Evolutionary conservation across 2,329 filamentous ascomycete genomes (phyloP).

Genomic region (Paecilomyces sp.): DNA sequence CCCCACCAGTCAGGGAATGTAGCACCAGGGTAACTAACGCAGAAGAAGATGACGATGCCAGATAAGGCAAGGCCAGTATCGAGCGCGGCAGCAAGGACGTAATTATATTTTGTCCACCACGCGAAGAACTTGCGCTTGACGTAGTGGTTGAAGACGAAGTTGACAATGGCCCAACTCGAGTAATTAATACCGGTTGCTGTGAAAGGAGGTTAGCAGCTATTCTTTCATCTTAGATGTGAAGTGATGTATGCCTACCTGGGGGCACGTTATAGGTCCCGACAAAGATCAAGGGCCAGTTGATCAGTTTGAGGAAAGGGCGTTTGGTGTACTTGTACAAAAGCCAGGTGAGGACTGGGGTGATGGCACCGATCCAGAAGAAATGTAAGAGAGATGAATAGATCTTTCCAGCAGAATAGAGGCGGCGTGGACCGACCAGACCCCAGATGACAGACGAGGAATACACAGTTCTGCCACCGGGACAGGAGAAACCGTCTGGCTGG

Average conservation of each 20-base stretch:
- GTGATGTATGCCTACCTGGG: constrained; percentile 9
- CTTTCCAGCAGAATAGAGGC: constrained; percentile 41
- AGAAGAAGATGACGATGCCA: constrained; percentile 30
- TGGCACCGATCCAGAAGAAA: constrained; percentile 46
- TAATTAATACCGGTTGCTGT: constrained; percentile 27
- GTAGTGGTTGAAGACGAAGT: constrained; percentile 71
- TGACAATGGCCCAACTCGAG: constrained; percentile 28
- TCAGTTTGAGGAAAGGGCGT: constrained; percentile 27
- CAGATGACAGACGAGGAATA: constrained; percentile 45
- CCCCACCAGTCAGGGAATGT: constrained; percentile 26
- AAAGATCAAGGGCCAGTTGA: constrained; percentile 26
- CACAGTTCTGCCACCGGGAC: constrained; percentile 43
- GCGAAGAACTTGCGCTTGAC: constrained; percentile 57
- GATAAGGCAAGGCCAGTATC: constrained; percentile 27
- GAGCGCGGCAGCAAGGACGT: constrained; percentile 34
- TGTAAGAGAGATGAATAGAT: constrained; percentile 44
- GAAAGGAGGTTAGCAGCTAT: not conserved
- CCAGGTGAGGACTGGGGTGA: constrained; percentile 35
- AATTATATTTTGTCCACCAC: constrained; percentile 40
- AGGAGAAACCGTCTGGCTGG: constrained; percentile 42
- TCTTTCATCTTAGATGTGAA: not conserved
- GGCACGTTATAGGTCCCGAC: constrained; percentile 21
- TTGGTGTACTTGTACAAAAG: constrained; percentile 18
- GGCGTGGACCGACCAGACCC: constrained; percentile 46
- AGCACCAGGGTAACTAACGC: constrained; percentile 23